Evolutionary conservation across 176 grass and related monocot genomes (phyloP).

Genomic region (Bolboschoenus planiculmis): DNA sequence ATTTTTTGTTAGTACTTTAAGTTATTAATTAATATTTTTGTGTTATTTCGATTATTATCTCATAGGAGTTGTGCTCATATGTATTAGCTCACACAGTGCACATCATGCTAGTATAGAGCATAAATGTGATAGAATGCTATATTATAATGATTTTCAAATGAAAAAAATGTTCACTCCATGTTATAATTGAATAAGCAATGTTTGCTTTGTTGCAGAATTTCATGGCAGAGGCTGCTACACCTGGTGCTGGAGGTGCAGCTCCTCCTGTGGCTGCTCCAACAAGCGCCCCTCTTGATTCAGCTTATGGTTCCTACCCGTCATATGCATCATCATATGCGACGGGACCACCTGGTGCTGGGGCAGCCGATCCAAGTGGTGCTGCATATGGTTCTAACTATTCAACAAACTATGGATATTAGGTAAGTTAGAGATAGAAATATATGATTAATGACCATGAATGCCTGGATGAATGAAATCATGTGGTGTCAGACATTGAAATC

Average conservation of each 20-base stretch:
- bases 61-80: too few species aligned
- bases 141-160: too few species aligned
- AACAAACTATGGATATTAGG: conserved; percentile 59
- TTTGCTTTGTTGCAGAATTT: conserved; percentile 65
- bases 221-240: conserved; percentile 71
- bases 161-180: too few species aligned
- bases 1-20: too few species aligned
- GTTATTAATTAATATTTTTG: too few species aligned
- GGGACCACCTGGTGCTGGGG: conserved; percentile 2
- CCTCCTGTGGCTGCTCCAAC: conserved; percentile 25
- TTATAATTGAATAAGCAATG: not conserved
- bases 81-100: too few species aligned
- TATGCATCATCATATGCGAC: conserved; percentile 51
- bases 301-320: conserved; percentile 55
- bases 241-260: conserved; percentile 30
- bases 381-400: conserved; percentile 46
- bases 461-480: conserved; percentile 13
- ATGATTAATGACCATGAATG: not conserved
- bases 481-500: conserved; percentile 26
- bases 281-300: conserved; percentile 34
- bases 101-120: too few species aligned
- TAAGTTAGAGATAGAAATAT: not conserved
- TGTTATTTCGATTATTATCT: too few species aligned
- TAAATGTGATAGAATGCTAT: too few species aligned
- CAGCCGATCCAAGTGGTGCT: conserved; percentile 8